phyloP scores from a whole-genome alignment of 805 yeast genomes.

The Yueomyces sinensis region DNA sequence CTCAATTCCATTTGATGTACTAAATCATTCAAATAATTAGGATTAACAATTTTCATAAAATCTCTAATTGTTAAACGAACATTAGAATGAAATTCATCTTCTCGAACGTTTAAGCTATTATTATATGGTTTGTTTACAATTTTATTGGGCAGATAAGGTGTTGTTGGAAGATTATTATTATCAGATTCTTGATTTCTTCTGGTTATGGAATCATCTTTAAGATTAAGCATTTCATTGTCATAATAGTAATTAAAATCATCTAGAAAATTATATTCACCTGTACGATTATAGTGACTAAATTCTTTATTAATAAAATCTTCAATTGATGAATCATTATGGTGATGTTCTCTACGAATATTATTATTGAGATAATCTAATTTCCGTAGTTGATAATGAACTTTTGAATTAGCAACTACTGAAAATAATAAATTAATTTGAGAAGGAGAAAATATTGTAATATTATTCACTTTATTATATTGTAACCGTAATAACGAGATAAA shows the following conservation, averaged over 20 bases:
- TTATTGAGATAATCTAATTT: background rate
- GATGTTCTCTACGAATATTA: conserved; percentile 2
- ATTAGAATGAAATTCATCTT: background rate
- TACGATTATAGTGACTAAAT: conserved; percentile 13
- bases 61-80: conserved; percentile 26
- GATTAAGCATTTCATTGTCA: background rate
- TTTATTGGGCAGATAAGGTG: no score
- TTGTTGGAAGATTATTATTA: background rate
- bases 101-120: no score
- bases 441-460: conserved; percentile 28
- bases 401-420: conserved; percentile 25
- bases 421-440: conserved; percentile 29
- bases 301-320: conserved; percentile 19
- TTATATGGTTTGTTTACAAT: no score
- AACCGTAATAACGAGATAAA: conserved; percentile 24
- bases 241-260: conserved; percentile 15
- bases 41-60: conserved; percentile 29
- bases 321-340: conserved; percentile 16
- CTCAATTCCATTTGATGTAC: conserved; percentile 21
- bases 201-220: no score
- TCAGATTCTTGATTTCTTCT: no score
- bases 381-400: conserved; percentile 11
- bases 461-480: conserved; percentile 29
- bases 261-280: conserved; percentile 8
- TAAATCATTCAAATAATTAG: conserved; percentile 26